Evolutionary conservation across 2,329 filamentous ascomycete species (phyloP), one percentile per base, ranked within the genome.

Genomic region (Talaromyces sp.): DNA sequence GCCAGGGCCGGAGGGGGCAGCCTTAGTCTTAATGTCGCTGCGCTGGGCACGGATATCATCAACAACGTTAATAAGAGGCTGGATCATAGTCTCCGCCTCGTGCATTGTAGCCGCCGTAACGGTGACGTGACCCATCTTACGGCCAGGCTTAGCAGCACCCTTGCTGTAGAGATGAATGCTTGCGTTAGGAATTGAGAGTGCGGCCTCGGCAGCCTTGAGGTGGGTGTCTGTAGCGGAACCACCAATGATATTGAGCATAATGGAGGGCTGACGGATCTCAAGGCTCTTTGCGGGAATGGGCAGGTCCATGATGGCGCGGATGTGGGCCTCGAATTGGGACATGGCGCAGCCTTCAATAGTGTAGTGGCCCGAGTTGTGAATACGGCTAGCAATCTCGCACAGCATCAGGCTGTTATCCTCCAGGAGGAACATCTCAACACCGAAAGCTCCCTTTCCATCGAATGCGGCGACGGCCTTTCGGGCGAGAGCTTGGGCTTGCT

Each of bases 41-140:
- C 68, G 62, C 86, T 83, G 75, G 33, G 86, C 69, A 55, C 89
- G 85, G 64, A 97, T 96, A 16, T 87, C 84, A 16, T 97, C 93
- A 35, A 74, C 72, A 54, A 97, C 91, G 63, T 86, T 76, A 53
- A 96, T 84, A 19, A 97, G 81, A 2, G 86, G 86, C 47, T 88
- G 84, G 33, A 88, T 83, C 13, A 86, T 81, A 14, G 81, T 77
- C 68, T 89, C 84, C n/a, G 88, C 85, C 63, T 86, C 81, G 33
- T 82, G 76, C 67, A 92, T 85, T 0, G 83, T 85, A 11, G 82
- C 79, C 1, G 86, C 86, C 1, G 89, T 89, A 33, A 96, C 76
- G 1, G 92, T 97, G 62, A 99, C 85, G 71, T 99, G 94, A 10
- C 93, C 93, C 77, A 97, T 97, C 74, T 97, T 99, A 41, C 94